Percentiles rank a stretch among this genome's conserved stretches.
These are phyloP conservation scores for Bacidia rubella DNA, from an alignment of 495 filamentous ascomycete species.

Conservation along the genomic window DNA sequence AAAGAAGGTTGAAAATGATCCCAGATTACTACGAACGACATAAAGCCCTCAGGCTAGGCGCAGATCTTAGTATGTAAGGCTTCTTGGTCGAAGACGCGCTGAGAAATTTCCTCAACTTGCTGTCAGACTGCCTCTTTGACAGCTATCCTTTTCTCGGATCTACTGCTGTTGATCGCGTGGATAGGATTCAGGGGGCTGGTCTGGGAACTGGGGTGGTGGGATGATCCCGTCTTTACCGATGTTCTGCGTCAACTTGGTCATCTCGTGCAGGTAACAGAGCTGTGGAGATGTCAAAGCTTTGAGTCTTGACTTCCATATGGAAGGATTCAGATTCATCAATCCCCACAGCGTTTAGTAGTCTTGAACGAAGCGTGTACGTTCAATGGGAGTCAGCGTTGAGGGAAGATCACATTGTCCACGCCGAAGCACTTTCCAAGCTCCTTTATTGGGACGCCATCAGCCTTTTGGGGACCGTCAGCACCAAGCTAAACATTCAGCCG, in stretches of 20 bases:
- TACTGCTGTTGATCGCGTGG: conserved; percentile 1
- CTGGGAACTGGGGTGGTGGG: neutral
- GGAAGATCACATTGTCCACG: conserved; percentile 1
- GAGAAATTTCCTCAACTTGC: conserved; percentile 3
- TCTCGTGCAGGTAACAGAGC: conserved; percentile 10
- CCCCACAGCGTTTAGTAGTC: conserved; percentile 10
- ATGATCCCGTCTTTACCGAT: conserved; percentile 7
- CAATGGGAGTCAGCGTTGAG: conserved; percentile 8
- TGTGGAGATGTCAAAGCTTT: conserved; percentile 6
- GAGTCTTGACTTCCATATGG: conserved; percentile 4
- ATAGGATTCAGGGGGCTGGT: conserved; percentile 3
- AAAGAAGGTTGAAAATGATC: conserved; percentile 11
- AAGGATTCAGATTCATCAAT: conserved; percentile 8
- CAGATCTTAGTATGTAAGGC: neutral
- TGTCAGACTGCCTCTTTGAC: conserved; percentile 4
- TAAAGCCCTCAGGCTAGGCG: conserved; percentile 9
- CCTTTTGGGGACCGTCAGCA: neutral
- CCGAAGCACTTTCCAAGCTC: conserved; percentile 2
- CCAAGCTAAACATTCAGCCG: neutral
- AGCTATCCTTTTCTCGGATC: conserved; percentile 3
- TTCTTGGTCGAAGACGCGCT: conserved; percentile 2
- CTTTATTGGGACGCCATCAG: neutral
- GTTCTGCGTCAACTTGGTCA: conserved; percentile 11
- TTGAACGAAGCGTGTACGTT: conserved; percentile 6
- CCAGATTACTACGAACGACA: conserved; percentile 7